These are phyloP conservation scores for Aphanomyces euteiches DNA, from an alignment of 352 stramenopile species.

Conservation along the genomic window DNA sequence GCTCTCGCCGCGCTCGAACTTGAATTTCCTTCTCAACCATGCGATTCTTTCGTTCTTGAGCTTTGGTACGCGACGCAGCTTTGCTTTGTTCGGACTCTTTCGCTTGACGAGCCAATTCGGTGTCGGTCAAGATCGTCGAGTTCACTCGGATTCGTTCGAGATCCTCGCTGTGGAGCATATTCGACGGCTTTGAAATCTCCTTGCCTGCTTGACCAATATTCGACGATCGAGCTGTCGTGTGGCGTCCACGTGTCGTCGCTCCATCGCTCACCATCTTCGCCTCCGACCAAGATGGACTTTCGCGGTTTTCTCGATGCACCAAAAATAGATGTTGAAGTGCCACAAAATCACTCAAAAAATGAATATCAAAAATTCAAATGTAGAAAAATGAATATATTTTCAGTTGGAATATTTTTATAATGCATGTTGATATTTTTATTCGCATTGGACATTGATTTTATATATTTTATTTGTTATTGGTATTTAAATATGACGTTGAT, in stretches of 20 bases:
- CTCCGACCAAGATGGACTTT: too few species aligned
- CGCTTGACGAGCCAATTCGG: constrained; percentile 10
- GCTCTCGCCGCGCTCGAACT: constrained; percentile 58
- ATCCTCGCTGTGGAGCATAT: constrained; percentile 7
- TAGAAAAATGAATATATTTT: too few species aligned
- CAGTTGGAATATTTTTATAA: too few species aligned
- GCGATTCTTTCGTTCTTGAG: constrained; percentile 59
- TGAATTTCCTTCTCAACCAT: constrained; percentile 78
- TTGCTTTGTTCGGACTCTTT: constrained; percentile 45
- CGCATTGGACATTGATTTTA: too few species aligned
- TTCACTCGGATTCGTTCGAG: constrained; percentile 20
- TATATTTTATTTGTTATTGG: too few species aligned
- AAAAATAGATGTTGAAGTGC: too few species aligned
- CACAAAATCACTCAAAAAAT: too few species aligned
- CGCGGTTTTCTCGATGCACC: too few species aligned
- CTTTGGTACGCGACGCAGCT: constrained; percentile 46
- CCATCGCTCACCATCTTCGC: constrained; percentile 8
- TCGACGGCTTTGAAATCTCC: constrained; percentile 17
- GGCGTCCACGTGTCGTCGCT: background rate
- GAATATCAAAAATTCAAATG: too few species aligned
- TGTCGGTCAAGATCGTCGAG: constrained; percentile 24
- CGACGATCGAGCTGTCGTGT: background rate
- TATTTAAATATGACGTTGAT: too few species aligned
- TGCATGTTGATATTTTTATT: too few species aligned
- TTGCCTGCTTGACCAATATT: constrained; percentile 28